A percentile compares a stretch with the other conserved stretches of the same genome.
Evolutionary conservation across 2,329 filamentous ascomycete species (phyloP).

Genomic region (Cadophora sp.): DNA sequence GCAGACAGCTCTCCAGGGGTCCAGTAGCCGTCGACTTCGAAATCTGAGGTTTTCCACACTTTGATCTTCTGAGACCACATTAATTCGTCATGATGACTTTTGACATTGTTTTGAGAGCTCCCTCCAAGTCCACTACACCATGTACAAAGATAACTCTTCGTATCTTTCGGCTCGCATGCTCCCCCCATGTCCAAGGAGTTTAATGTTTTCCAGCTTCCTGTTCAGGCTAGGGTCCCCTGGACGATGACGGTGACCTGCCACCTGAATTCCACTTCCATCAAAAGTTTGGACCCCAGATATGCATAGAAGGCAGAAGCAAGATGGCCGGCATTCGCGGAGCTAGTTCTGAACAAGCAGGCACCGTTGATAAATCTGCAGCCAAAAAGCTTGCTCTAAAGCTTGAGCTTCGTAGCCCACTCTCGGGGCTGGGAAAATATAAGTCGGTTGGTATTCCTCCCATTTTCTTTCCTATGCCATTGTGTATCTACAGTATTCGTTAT

Average conservation of each 20-base stretch:
- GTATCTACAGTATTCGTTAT: background rate
- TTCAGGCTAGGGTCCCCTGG: background rate
- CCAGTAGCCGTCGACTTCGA: no score
- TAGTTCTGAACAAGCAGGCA: slow-evolving; percentile 10
- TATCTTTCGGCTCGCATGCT: background rate
- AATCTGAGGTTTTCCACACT: no score
- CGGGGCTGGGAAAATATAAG: slow-evolving; percentile 3
- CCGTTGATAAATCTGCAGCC: background rate
- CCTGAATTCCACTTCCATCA: background rate
- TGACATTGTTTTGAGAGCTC: background rate
- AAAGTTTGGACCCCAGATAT: background rate
- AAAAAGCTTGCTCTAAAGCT: slow-evolving; percentile 12
- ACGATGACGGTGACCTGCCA: slow-evolving; percentile 2
- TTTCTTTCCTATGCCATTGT: background rate
- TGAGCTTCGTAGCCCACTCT: background rate
- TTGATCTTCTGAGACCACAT: no score
- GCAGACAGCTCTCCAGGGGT: no score
- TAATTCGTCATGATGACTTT: no score
- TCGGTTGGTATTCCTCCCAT: background rate
- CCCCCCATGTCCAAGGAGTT: background rate
- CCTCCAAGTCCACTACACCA: background rate
- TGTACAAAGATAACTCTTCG: background rate
- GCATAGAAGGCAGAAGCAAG: slow-evolving; percentile 4
- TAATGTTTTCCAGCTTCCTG: background rate
- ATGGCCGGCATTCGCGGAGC: background rate